phyloP scores from a whole-genome alignment of 2,329 filamentous ascomycete species.

The Cryphonectria carpinicola region DNA sequence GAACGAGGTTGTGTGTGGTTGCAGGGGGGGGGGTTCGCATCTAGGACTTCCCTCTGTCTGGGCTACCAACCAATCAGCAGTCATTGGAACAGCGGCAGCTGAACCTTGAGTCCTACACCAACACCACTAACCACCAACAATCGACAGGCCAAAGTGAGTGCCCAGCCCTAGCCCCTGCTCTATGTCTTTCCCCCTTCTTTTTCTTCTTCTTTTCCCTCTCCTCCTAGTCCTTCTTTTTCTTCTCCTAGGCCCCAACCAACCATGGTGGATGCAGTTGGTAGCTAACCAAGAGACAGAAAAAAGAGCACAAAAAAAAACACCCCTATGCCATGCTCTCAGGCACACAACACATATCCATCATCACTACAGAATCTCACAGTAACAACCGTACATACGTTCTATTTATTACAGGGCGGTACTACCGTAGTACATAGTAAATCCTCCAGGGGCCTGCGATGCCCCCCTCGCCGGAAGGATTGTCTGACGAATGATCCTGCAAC shows the following conservation, averaged over 20 bases:
- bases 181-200: no score
- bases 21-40: background rate
- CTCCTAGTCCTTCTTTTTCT: background rate
- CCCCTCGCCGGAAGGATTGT: constrained; percentile 22
- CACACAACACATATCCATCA: no score
- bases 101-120: constrained; percentile 14
- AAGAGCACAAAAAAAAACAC: background rate
- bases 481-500: constrained; percentile 12
- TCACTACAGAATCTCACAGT: no score
- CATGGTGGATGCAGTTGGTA: background rate
- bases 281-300: background rate
- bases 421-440: background rate
- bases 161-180: background rate
- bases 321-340: background rate
- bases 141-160: background rate
- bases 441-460: constrained; percentile 13
- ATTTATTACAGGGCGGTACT: background rate
- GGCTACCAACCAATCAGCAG: background rate
- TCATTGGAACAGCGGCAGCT: background rate
- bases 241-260: background rate
- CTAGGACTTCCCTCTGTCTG: constrained; percentile 3
- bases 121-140: background rate
- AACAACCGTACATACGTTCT: no score
- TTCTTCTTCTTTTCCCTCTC: background rate
- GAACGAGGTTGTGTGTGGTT: background rate